Evolutionary conservation across 2,329 filamentous ascomycete species (phyloP).

Genomic region (Nemania sp.): DNA sequence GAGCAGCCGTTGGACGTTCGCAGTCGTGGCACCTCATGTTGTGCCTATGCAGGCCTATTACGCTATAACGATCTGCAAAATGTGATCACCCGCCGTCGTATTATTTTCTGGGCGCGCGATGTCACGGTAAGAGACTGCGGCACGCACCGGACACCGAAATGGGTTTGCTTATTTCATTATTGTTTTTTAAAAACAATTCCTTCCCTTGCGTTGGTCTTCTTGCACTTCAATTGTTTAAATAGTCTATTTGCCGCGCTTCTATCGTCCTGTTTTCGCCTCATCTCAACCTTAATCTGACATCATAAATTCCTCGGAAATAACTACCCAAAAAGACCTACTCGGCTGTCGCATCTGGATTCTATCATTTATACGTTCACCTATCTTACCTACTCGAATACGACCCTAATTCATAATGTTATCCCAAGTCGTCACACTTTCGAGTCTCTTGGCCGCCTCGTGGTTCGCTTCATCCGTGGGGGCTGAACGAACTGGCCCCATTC

Average conservation of each 20-base stretch:
- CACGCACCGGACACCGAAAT: conserved; percentile 28
- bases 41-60: neutral
- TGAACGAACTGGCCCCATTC: conserved; percentile 11
- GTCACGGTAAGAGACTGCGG: conserved; percentile 26
- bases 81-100: conserved; percentile 27
- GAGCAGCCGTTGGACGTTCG: conserved; percentile 12
- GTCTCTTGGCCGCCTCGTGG: conserved; percentile 22
- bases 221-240: neutral
- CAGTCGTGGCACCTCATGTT: conserved; percentile 6
- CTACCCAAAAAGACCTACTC: no score
- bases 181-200: neutral
- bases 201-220: neutral
- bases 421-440: conserved; percentile 16
- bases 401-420: conserved; percentile 24
- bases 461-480: conserved; percentile 18
- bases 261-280: neutral
- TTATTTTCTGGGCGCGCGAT: conserved; percentile 28
- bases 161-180: neutral
- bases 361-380: neutral
- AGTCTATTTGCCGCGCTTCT: neutral
- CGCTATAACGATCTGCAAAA: conserved; percentile 28
- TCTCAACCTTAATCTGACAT: neutral
- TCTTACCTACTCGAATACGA: neutral
- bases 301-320: neutral
- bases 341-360: neutral